These are phyloP conservation scores for Bruguiera parviflora DNA, from an alignment of 345 rosid genomes.

Conservation along the genomic window DNA sequence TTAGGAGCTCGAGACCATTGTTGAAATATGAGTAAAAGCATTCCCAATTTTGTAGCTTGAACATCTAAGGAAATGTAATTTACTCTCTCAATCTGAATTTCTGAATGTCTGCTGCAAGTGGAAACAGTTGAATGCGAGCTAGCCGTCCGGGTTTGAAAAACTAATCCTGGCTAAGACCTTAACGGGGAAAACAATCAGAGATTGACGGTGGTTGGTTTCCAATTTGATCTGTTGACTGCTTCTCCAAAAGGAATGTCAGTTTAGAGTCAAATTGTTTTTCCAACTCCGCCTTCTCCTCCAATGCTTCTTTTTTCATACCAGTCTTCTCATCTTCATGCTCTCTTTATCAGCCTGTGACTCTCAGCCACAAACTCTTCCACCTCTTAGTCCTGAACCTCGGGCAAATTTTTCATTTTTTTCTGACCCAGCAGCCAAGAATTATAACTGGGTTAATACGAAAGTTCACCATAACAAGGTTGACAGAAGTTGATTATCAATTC, in stretches of 20 bases:
- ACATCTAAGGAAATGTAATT: too few relatives aligned
- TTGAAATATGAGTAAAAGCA: too few relatives aligned
- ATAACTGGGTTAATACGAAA: not conserved
- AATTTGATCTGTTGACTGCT: slow-evolving; percentile 26
- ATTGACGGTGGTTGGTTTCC: not conserved
- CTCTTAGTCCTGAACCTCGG: slow-evolving; percentile 49
- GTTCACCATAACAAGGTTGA: not conserved
- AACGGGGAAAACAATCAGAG: not conserved
- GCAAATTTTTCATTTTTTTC: slow-evolving; percentile 48
- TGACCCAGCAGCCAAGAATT: slow-evolving; percentile 38
- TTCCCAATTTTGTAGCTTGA: too few relatives aligned
- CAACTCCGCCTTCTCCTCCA: slow-evolving; percentile 51
- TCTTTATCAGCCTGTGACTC: slow-evolving; percentile 56
- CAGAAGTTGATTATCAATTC: not conserved
- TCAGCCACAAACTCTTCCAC: slow-evolving; percentile 54
- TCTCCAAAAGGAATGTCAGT: slow-evolving; percentile 44
- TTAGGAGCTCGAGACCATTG: too few relatives aligned
- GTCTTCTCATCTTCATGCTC: slow-evolving; percentile 46
- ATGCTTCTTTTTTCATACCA: slow-evolving; percentile 51
- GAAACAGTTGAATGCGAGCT: too few relatives aligned
- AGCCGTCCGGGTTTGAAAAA: too few relatives aligned
- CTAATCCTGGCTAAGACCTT: too few relatives aligned
- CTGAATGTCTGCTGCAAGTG: too few relatives aligned
- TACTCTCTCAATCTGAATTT: too few relatives aligned
- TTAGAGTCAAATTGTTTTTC: slow-evolving; percentile 50